A percentile compares a stretch with the other conserved stretches of the same genome.
Conservation (phyloP, 805 yeast species). For the Kuraishia floccosa region DNA sequence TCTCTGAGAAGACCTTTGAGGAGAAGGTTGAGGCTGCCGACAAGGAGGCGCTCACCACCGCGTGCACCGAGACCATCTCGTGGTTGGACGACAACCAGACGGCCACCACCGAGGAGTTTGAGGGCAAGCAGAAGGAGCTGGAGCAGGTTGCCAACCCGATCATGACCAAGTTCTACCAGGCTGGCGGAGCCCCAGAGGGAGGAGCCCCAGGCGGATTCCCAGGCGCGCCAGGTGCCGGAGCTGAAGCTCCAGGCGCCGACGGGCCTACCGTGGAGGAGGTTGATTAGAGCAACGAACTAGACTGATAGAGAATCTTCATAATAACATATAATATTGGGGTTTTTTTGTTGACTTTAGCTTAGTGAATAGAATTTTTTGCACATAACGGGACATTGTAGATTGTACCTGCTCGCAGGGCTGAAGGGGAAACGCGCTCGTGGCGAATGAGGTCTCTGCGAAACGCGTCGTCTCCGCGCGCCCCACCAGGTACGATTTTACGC, state of each 20-base stretch:
- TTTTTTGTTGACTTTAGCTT: too few relatives aligned
- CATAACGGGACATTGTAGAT: too few relatives aligned
- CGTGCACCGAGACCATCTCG: constrained; percentile 73
- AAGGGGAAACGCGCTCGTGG: too few relatives aligned
- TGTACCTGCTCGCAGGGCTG: too few relatives aligned
- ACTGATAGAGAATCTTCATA: too few relatives aligned
- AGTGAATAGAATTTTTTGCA: too few relatives aligned
- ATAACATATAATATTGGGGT: too few relatives aligned
- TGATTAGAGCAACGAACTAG: too few relatives aligned
- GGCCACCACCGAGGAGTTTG: constrained; percentile 85
- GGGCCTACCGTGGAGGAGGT: constrained; percentile 80
- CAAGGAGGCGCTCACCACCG: constrained; percentile 54
- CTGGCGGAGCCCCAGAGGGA: constrained; percentile 77
- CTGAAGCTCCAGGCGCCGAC: constrained; percentile 30
- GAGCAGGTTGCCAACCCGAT: constrained; percentile 94
- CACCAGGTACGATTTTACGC: too few relatives aligned
- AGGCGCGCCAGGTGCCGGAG: constrained; percentile 36
- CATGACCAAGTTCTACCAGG: constrained; percentile 94
- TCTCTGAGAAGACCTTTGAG: constrained; percentile 18
- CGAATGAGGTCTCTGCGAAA: too few relatives aligned
- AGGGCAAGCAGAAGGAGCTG: constrained; percentile 90
- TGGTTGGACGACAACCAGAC: constrained; percentile 95
- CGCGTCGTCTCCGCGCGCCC: too few relatives aligned
- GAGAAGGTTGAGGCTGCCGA: constrained; percentile 29
- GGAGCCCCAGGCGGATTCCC: constrained; percentile 34